Evolutionary conservation across 257 asterid genomes (phyloP), one percentile per base, ranked within the genome.

Genomic region (Solanum chiquidenum): DNA sequence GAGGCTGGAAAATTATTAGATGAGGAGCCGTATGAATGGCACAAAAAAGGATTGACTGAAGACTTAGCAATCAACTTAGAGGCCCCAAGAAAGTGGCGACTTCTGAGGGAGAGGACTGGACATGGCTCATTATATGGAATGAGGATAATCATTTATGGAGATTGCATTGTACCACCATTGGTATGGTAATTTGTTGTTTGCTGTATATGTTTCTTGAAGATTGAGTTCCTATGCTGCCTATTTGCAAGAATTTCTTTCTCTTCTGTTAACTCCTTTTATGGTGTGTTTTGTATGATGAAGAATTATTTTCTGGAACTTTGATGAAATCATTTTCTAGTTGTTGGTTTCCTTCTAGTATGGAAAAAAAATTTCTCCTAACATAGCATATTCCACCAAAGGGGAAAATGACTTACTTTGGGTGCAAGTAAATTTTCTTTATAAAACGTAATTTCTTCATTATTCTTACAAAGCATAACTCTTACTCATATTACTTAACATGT

Each of bases 21-120:
- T 0, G 99, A 97, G 93, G 98, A 92, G 88, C 94, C 98, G 0
- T 95, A 91, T 38, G 99, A 97, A 90, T 96, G 99, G 99, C 92
- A 96, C 84, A 93, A 91, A 91, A 94, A 93, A 87, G 90, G 97
- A 91, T 89, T 96, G 89, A 95, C 94, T n/a, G 98, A 95, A 90
- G 99, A 97, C 88, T 98, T 98, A 35, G 96, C 99, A 3, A 94
- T 97, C 93, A 94, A 93, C 96, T 90, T 97, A 88, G 98, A 94
- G 86, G 99, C 99, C 88, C 99, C 99, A 27, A 89, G 99, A 87
- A 97, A 96, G 88, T 97, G 99, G 99, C 98, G 99, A 4, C 94
- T 93, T 60, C 84, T 92, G 85, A 93, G 92, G 94, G 97, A 96
- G 93, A 95, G 90, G 90, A 96, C 98, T 6, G 97, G 99, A 74